Conservation (phyloP, 2,329 filamentous ascomycete species). For the Cladosporium velox region DNA sequence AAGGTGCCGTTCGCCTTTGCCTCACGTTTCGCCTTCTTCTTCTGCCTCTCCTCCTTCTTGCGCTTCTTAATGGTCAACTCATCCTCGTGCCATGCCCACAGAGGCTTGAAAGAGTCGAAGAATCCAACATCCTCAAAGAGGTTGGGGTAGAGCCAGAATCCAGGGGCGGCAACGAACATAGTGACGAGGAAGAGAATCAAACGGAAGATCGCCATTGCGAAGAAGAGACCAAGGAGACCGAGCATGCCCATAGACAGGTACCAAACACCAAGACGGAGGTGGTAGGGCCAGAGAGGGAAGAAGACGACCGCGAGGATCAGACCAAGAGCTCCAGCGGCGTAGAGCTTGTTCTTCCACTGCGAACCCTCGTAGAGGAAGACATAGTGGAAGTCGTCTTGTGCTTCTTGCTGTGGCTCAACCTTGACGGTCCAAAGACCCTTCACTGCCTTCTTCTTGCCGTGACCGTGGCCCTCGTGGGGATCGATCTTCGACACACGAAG, state of each 20-base stretch:
- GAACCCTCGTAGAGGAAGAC: conserved; percentile 95
- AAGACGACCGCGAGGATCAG: conserved; percentile 86
- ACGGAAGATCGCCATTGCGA: conserved; percentile 95
- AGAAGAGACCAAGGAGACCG: conserved; percentile 87
- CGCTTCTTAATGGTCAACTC: conserved; percentile 41
- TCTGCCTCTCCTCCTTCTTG: conserved; percentile 39
- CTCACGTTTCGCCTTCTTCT: conserved; percentile 36
- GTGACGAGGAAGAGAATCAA: conserved; percentile 93
- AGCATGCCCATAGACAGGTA: conserved; percentile 95
- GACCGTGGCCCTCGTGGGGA: conserved; percentile 71
- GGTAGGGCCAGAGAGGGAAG: conserved; percentile 94
- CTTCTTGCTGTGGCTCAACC: conserved; percentile 95
- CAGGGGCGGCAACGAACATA: conserved; percentile 79
- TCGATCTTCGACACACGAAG: conserved; percentile 85
- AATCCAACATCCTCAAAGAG: conserved; percentile 98
- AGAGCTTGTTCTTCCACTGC: conserved; percentile 91
- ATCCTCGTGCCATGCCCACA: conserved; percentile 91
- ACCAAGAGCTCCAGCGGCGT: conserved; percentile 78
- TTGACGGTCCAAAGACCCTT: conserved; percentile 96
- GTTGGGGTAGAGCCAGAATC: conserved; percentile 98
- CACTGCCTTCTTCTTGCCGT: conserved; percentile 76
- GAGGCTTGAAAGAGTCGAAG: conserved; percentile 91
- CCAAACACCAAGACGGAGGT: conserved; percentile 91
- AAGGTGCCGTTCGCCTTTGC: conserved; percentile 32
- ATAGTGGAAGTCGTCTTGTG: conserved; percentile 85